Conservation (phyloP, 768 basidiomycete genomes). For the Tricholoma furcatifolium region DNA sequence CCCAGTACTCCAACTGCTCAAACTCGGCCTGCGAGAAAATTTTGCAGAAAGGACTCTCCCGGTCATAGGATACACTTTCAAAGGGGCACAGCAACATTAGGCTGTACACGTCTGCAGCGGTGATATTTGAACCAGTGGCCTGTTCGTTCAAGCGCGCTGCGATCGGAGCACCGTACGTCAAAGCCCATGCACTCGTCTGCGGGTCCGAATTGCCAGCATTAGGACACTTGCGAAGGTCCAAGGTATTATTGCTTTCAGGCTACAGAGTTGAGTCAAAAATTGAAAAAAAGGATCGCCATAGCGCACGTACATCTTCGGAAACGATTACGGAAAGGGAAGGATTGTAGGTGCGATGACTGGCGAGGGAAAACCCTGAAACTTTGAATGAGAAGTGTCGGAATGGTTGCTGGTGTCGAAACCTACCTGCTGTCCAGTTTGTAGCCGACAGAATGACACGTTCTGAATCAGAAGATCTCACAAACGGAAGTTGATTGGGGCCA, state of each 20-base stretch:
- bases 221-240: slow-evolving; percentile 67
- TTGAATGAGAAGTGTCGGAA: not conserved
- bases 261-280: not conserved
- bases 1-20: slow-evolving; percentile 62
- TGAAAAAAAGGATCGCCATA: not conserved
- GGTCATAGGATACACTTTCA: slow-evolving; percentile 57
- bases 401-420: slow-evolving; percentile 1
- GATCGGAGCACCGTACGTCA: slow-evolving; percentile 53
- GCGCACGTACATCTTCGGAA: slow-evolving; percentile 45
- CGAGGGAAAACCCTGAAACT: slow-evolving; percentile 55
- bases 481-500: slow-evolving; percentile 42
- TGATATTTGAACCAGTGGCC: slow-evolving; percentile 63
- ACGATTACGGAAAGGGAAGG: slow-evolving; percentile 58
- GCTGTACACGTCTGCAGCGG: slow-evolving; percentile 48
- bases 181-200: slow-evolving; percentile 54
- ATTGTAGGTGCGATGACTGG: slow-evolving; percentile 42
- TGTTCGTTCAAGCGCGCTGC: slow-evolving; percentile 56
- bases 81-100: slow-evolving; percentile 80
- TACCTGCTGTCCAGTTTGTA: slow-evolving; percentile 69
- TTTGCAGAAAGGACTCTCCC: slow-evolving; percentile 64
- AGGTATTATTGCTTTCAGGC: slow-evolving; percentile 51
- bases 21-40: slow-evolving; percentile 69
- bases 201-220: slow-evolving; percentile 43
- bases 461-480: slow-evolving; percentile 45
- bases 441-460: slow-evolving; percentile 69